phyloP scores from a whole-genome alignment of 805 yeast species.

The Metschnikowia orientalis region DNA sequence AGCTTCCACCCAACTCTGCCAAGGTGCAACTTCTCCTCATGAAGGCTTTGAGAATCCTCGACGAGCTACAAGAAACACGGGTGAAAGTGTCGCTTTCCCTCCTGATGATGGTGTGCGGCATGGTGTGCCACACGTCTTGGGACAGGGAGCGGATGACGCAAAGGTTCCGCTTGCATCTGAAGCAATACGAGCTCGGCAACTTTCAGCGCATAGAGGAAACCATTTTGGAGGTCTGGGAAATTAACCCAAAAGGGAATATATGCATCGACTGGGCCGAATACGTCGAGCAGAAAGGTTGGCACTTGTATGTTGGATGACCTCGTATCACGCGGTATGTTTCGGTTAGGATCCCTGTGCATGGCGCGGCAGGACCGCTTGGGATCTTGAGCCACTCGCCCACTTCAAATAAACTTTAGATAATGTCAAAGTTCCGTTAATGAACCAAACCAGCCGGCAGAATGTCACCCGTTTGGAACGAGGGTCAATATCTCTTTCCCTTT shows the following conservation, averaged over 20 bases:
- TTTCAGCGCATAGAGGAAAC: conserved; percentile 18
- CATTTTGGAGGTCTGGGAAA: conserved; percentile 15
- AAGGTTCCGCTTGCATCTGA: conserved; percentile 22
- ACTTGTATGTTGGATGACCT: conserved; percentile 16
- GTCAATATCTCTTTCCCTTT: too few relatives aligned
- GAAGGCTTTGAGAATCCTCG: conserved; percentile 12
- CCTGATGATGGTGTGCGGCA: conserved; percentile 28
- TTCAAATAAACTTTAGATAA: too few relatives aligned
- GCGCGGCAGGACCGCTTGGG: too few relatives aligned
- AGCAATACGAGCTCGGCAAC: conserved; percentile 17
- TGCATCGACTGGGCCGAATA: conserved; percentile 19
- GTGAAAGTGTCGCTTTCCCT: conserved; percentile 17
- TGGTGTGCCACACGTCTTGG: conserved; percentile 23
- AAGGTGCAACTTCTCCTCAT: conserved; percentile 13
- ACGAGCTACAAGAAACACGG: conserved; percentile 10
- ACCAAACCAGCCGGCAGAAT: too few relatives aligned
- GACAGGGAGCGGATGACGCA: conserved; percentile 21
- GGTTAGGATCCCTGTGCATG: background rate
- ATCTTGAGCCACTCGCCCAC: too few relatives aligned
- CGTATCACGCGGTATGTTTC: background rate
- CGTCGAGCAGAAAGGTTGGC: conserved; percentile 16
- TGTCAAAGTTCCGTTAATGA: too few relatives aligned
- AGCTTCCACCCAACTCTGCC: conserved; percentile 10
- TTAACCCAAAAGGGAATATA: conserved; percentile 14
- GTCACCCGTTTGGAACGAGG: too few relatives aligned